Base-by-base conservation (phyloP, 306 rosid species). In the Castanea mollissima region DNA sequence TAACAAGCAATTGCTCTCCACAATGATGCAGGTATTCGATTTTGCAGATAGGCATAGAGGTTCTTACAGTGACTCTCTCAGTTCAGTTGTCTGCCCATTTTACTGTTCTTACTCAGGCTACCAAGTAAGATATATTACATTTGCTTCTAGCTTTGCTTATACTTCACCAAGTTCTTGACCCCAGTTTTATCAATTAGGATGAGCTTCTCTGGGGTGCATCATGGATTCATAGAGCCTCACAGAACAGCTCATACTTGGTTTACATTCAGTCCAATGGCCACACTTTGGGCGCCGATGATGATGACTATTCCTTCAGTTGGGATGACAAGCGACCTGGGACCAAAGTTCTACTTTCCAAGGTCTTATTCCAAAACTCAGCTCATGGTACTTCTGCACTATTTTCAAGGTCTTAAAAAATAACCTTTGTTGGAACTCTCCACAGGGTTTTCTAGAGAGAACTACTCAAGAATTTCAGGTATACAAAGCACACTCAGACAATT, bases 151-250 rank as follows among this genome's bases (percentile, higher is more conserved):
- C 68, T 19, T 72, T 16, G 7, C 58, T 62, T 60, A 18, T 2
- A 54, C 79, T 57, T 55, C 3, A 73, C 7, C 54, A 55, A 23
- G 25, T 62, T 65, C 52, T 74, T 35, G 68, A 72, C 20, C 46
- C 32, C 52, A 63, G 5, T 63, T 78, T 32, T 69, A 76, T 52
- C 10, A 13, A 73, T 70, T 71, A 94, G 98, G 98, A 94, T 81
- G 98, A 94, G 83, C 96, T 94, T 85, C 90, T 94, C 12, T 94
- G 98, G 97, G 97, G 93, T 59, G 97, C 97, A 18, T 88, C 98
- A 11, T 94, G 98, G 97, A 82, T 94, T 58, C 88, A 92, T 44
- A 87, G 76, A 81, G 98, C 98, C 71, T 91, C 98, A 0, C 82
- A 87, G 76, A 74, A 59, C 29, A 78, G 73, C 69, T 82, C 91